These are phyloP conservation scores for Lathyrus tuberosus DNA, from an alignment of 306 rosid genomes.

Conservation along the genomic window DNA sequence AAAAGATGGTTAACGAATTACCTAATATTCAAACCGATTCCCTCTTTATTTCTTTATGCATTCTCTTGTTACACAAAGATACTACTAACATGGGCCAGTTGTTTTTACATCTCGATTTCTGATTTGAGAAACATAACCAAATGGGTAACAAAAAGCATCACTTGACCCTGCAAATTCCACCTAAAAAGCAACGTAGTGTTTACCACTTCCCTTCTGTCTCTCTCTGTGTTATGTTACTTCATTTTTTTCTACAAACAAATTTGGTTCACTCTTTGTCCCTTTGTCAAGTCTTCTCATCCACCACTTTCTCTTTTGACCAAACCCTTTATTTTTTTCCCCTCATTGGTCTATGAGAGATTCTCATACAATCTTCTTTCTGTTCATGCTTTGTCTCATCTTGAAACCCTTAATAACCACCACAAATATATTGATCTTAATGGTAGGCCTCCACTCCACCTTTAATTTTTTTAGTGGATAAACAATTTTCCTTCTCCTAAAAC, in stretches of 20 bases:
- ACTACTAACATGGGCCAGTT: neutral
- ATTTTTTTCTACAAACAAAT: slow-evolving; percentile 32
- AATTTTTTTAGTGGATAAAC: no score
- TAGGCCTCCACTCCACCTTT: neutral
- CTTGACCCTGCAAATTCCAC: slow-evolving; percentile 47
- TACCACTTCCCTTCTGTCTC: slow-evolving; percentile 46
- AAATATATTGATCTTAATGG: neutral
- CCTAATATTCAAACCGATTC: slow-evolving; percentile 45
- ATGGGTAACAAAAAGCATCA: slow-evolving; percentile 44
- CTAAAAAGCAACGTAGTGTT: slow-evolving; percentile 61
- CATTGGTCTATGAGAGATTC: slow-evolving; percentile 35
- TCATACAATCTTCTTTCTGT: slow-evolving; percentile 24
- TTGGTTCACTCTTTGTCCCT: slow-evolving; percentile 41
- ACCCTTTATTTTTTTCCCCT: slow-evolving; percentile 30
- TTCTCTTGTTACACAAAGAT: slow-evolving; percentile 10
- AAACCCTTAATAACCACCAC: neutral
- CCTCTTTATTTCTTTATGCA: slow-evolving; percentile 25
- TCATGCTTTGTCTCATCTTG: slow-evolving; percentile 3
- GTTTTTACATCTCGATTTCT: slow-evolving; percentile 28
- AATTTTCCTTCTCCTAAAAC: no score
- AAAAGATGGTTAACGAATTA: neutral
- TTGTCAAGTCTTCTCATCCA: slow-evolving; percentile 46
- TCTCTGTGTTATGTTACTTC: slow-evolving; percentile 37
- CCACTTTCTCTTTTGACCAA: slow-evolving; percentile 60
- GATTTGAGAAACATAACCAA: slow-evolving; percentile 43